Conservation (phyloP, 768 basidiomycete genomes). For the Tricholoma matsutake region DNA sequence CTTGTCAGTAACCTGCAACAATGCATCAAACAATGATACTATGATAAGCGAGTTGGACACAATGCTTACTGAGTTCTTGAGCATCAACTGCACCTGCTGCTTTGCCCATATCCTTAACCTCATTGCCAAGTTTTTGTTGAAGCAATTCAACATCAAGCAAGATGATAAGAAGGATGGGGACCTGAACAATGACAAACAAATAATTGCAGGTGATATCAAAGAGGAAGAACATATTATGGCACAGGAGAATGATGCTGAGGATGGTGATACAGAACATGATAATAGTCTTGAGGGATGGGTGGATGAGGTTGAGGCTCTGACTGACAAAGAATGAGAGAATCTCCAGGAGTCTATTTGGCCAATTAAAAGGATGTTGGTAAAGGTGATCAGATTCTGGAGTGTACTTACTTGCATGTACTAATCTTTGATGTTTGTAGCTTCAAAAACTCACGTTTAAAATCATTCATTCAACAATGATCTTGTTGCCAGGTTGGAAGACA, state of each 20-base stretch:
- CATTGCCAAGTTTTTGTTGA: neutral
- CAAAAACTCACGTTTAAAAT: constrained; percentile 17
- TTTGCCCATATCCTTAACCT: neutral
- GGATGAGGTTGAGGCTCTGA: constrained; percentile 13
- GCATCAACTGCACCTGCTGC: constrained; percentile 12
- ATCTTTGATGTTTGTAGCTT: constrained; percentile 13
- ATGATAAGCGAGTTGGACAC: constrained; percentile 2
- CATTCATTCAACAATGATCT: constrained; percentile 23
- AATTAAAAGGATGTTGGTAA: constrained; percentile 25
- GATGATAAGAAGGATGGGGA: constrained; percentile 34
- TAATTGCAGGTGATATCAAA: neutral
- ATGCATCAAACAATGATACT: neutral
- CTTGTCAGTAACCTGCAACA: constrained; percentile 1
- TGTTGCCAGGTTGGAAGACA: constrained; percentile 17
- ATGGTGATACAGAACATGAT: constrained; percentile 14
- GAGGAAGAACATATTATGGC: neutral
- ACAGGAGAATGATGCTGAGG: constrained; percentile 4
- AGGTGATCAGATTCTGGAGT: constrained; percentile 19
- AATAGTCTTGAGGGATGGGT: constrained; percentile 21
- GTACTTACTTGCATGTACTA: neutral
- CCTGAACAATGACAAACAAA: constrained; percentile 17
- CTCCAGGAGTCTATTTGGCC: constrained; percentile 20
- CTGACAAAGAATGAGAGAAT: constrained; percentile 7
- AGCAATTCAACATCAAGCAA: constrained; percentile 20
- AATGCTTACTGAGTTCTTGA: constrained; percentile 26